phyloP scores from a whole-genome alignment of 2,329 filamentous ascomycete species.

The Dissoconium aciculare region DNA sequence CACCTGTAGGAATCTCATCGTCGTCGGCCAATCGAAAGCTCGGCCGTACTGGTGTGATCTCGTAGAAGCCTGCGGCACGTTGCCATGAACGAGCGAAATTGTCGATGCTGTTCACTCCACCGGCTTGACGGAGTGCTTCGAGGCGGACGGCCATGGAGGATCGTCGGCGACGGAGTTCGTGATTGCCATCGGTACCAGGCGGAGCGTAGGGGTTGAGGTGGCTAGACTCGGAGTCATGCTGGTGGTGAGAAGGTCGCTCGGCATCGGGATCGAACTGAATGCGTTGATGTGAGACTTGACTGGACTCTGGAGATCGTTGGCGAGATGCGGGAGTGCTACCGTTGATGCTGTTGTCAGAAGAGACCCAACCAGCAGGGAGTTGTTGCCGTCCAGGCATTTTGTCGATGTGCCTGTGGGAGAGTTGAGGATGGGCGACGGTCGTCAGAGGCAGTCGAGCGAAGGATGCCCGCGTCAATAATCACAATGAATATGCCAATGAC shows the following conservation, averaged over 20 bases:
- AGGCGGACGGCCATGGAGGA: conserved; percentile 38
- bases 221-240: conserved; percentile 6
- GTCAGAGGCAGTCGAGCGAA: no score
- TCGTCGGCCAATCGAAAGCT: conserved; percentile 47
- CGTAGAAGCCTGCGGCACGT: conserved; percentile 72
- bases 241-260: conserved; percentile 14
- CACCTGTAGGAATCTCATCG: conserved; percentile 35
- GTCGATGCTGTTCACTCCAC: conserved; percentile 84
- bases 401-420: conserved; percentile 1
- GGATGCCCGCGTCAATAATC: no score
- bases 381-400: conserved; percentile 17
- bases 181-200: conserved; percentile 10
- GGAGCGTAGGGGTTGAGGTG: conserved; percentile 9
- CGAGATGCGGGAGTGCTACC: neutral
- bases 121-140: conserved; percentile 48
- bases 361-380: conserved; percentile 31
- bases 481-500: no score
- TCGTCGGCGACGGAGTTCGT: conserved; percentile 26
- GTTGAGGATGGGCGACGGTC: no score
- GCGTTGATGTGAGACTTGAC: conserved; percentile 10
- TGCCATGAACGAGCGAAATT: conserved; percentile 90
- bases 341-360: no score
- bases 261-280: conserved; percentile 19
- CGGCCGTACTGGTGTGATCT: conserved; percentile 66
- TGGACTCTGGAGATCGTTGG: conserved; percentile 26